A percentile compares a stretch with the other conserved stretches of the same genome.
phyloP scores from a whole-genome alignment of 2,329 filamentous ascomycete species.

The Stylonectria norvegica region DNA sequence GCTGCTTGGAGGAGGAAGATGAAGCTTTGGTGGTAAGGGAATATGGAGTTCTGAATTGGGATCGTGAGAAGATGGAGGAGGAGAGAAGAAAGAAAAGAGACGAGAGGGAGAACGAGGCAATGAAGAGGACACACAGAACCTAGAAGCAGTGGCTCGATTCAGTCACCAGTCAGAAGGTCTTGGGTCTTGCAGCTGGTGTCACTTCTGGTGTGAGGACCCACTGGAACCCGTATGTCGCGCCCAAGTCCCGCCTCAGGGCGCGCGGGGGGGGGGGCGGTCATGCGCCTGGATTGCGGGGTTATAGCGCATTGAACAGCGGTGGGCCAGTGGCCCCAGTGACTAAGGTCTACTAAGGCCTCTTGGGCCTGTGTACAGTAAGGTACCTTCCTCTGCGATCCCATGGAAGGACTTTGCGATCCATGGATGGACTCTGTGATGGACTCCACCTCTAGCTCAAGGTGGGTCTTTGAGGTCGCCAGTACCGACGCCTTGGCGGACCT shows the following conservation, averaged over 20 bases:
- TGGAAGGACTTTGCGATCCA: too few species aligned
- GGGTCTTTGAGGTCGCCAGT: constrained; percentile 13
- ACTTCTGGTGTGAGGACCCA: constrained; percentile 22
- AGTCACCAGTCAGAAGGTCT: constrained; percentile 13
- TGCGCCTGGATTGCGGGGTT: constrained; percentile 20
- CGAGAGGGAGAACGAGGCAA: constrained; percentile 18
- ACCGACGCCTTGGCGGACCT: constrained; percentile 5
- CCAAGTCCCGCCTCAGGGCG: too few species aligned
- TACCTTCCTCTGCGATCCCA: too few species aligned
- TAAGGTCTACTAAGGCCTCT: too few species aligned
- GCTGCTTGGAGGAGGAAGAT: constrained; percentile 1
- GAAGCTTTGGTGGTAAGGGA: constrained; percentile 11
- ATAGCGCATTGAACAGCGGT: constrained; percentile 10
- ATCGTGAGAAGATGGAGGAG: constrained; percentile 20
- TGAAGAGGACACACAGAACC: constrained; percentile 18
- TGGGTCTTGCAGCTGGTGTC: constrained; percentile 10
- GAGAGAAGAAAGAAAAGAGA: constrained; percentile 22
- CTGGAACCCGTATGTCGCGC: constrained; percentile 15
- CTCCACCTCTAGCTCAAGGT: too few species aligned
- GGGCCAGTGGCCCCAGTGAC: neutral
- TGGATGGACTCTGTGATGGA: too few species aligned
- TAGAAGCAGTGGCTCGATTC: constrained; percentile 17
- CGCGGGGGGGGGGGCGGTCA: constrained; percentile 20
- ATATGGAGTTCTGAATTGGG: constrained; percentile 20
- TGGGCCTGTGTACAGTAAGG: too few species aligned